These are phyloP conservation scores for Cordyceps tenuipes DNA, from an alignment of 2,329 filamentous ascomycete species.

Conservation along the genomic window DNA sequence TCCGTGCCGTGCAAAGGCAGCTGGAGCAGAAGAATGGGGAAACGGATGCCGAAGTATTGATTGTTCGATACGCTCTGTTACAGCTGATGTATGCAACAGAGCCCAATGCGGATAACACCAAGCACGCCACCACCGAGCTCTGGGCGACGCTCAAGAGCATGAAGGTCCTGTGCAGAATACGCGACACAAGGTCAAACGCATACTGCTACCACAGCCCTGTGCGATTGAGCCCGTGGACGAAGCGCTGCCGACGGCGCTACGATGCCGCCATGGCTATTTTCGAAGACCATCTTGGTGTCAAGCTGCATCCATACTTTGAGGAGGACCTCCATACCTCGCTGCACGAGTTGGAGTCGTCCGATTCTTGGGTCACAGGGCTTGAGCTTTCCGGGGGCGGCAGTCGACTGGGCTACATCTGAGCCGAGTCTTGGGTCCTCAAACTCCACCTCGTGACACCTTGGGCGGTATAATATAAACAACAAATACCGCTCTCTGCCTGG, in stretches of 20 bases:
- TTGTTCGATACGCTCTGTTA: constrained; percentile 32
- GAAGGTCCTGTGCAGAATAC: constrained; percentile 28
- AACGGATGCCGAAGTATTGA: constrained; percentile 27
- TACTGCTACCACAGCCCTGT: constrained; percentile 37
- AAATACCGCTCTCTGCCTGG: background rate
- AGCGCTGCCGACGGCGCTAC: constrained; percentile 34
- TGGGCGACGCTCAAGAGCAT: constrained; percentile 29
- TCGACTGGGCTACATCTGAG: constrained; percentile 3
- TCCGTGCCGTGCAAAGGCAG: constrained; percentile 27
- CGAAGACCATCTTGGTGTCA: constrained; percentile 30
- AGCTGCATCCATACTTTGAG: constrained; percentile 33
- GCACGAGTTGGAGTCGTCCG: constrained; percentile 29
- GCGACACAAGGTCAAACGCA: constrained; percentile 29
- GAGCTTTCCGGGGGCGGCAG: constrained; percentile 2
- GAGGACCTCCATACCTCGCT: constrained; percentile 35
- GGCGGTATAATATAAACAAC: background rate
- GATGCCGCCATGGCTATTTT: constrained; percentile 29
- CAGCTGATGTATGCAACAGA: constrained; percentile 30
- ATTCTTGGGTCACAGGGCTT: constrained; percentile 26
- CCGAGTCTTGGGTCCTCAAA: background rate
- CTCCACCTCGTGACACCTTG: background rate
- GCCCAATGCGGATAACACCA: constrained; percentile 27
- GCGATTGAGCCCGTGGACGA: constrained; percentile 36
- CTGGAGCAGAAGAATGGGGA: constrained; percentile 27
- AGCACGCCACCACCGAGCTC: constrained; percentile 28